Conservation (phyloP, 805 yeast genomes). For the Yamadazyma kitorensis region DNA sequence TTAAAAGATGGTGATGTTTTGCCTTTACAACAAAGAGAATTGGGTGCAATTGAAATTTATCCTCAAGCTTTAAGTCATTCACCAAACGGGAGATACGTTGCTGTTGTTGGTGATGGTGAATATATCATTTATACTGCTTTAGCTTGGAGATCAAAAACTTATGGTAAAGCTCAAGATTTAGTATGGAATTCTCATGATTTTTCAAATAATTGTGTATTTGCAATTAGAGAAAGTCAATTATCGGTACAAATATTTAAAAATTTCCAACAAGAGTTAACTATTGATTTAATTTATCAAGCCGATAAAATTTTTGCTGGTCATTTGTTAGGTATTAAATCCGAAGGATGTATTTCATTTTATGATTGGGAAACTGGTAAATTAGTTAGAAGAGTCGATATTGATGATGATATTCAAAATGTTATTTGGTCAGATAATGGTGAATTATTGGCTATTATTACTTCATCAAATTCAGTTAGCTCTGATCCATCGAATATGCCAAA, state of each 20-base stretch:
- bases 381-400: constrained; percentile 85
- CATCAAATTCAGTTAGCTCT: constrained; percentile 18
- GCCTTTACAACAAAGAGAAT: constrained; percentile 77
- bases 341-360: constrained; percentile 80
- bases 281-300: constrained; percentile 68
- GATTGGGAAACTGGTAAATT: constrained; percentile 90
- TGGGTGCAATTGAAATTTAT: constrained; percentile 91
- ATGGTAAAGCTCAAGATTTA: constrained; percentile 86
- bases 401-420: constrained; percentile 68
- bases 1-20: constrained; percentile 79
- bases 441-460: constrained; percentile 65
- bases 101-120: constrained; percentile 98
- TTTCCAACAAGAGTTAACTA: constrained; percentile 71
- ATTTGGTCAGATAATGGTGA: constrained; percentile 95
- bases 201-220: constrained; percentile 68
- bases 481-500: constrained; percentile 6
- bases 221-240: constrained; percentile 68
- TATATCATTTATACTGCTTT: constrained; percentile 92
- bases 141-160: constrained; percentile 96
- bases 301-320: constrained; percentile 87
- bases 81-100: constrained; percentile 95
- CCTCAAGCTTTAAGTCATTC: constrained; percentile 88
- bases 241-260: constrained; percentile 73
- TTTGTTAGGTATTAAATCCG: constrained; percentile 80
- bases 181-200: constrained; percentile 86